phyloP scores from a whole-genome alignment of 2,329 filamentous ascomycete species.

The Penicillium sp. region DNA sequence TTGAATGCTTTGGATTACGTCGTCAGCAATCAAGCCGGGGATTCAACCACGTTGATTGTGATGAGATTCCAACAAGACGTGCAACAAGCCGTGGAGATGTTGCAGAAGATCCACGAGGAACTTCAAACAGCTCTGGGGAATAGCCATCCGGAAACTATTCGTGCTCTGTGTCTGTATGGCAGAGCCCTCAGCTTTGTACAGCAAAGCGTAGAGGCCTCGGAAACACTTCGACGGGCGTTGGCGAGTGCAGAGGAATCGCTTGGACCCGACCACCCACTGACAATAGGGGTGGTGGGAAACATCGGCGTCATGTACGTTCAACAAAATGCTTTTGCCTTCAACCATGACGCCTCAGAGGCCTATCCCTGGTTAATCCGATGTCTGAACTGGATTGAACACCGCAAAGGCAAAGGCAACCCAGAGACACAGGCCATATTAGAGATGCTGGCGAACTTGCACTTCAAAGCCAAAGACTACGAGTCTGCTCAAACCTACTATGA shows the following conservation, averaged over 20 bases:
- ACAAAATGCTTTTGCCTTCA: constrained; percentile 9
- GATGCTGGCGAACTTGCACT: constrained; percentile 28
- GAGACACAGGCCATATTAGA: constrained; percentile 26
- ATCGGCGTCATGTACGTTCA: constrained; percentile 33
- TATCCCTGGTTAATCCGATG: constrained; percentile 33
- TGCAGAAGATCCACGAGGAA: constrained; percentile 22
- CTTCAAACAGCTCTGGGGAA: constrained; percentile 22
- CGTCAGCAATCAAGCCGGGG: constrained; percentile 20
- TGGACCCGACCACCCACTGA: constrained; percentile 28
- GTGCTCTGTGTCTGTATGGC: constrained; percentile 26
- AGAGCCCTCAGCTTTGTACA: constrained; percentile 21
- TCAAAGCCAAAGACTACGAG: constrained; percentile 24
- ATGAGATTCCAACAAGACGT: constrained; percentile 16
- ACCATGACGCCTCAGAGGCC: constrained; percentile 17
- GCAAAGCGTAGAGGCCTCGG: constrained; percentile 24
- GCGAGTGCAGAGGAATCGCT: constrained; percentile 30
- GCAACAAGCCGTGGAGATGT: constrained; percentile 18
- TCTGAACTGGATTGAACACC: constrained; percentile 28
- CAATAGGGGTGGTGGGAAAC: constrained; percentile 28
- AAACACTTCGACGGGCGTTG: constrained; percentile 33
- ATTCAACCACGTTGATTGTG: constrained; percentile 1
- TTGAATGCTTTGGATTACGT: constrained; percentile 29
- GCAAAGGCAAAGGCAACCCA: constrained; percentile 22
- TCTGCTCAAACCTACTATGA: constrained; percentile 31
- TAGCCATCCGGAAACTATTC: constrained; percentile 26